These are phyloP conservation scores for Xylaria flabelliformis DNA, from an alignment of 495 filamentous ascomycete species.

Conservation along the genomic window DNA sequence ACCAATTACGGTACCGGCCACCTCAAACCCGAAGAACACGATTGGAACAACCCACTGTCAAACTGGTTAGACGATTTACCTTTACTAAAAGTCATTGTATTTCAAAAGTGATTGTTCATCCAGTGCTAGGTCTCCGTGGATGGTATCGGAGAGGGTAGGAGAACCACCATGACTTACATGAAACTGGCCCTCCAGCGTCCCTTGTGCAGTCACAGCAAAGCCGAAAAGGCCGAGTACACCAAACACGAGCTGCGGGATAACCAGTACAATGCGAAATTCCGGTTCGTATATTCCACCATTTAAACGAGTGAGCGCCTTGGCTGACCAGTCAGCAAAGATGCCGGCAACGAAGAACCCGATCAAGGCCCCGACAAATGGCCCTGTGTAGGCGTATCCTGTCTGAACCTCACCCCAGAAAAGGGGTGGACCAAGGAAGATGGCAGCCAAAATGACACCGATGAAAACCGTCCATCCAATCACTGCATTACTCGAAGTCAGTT, in stretches of 20 bases:
- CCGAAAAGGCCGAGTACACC: slow-evolving; percentile 83
- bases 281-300: slow-evolving; percentile 89
- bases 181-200: slow-evolving; percentile 61
- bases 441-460: slow-evolving; percentile 85
- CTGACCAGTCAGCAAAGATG: slow-evolving; percentile 74
- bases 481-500: not conserved
- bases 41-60: slow-evolving; percentile 70
- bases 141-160: not conserved
- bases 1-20: slow-evolving; percentile 89
- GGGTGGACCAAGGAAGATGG: slow-evolving; percentile 80
- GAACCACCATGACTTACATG: slow-evolving; percentile 33
- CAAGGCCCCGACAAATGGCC: slow-evolving; percentile 83
- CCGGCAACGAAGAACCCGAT: slow-evolving; percentile 79
- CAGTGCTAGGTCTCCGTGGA: not conserved
- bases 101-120: not conserved
- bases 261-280: slow-evolving; percentile 83
- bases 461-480: slow-evolving; percentile 95
- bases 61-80: not conserved
- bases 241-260: slow-evolving; percentile 79
- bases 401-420: slow-evolving; percentile 82
- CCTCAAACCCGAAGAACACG: slow-evolving; percentile 77
- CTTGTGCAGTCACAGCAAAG: slow-evolving; percentile 72
- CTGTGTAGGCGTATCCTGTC: slow-evolving; percentile 87
- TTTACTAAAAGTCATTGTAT: not conserved
- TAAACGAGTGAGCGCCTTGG: slow-evolving; percentile 68